Percentiles rank a stretch among this genome's conserved stretches.
phyloP scores from a whole-genome alignment of 805 yeast species.

The Candida glaebosa region DNA sequence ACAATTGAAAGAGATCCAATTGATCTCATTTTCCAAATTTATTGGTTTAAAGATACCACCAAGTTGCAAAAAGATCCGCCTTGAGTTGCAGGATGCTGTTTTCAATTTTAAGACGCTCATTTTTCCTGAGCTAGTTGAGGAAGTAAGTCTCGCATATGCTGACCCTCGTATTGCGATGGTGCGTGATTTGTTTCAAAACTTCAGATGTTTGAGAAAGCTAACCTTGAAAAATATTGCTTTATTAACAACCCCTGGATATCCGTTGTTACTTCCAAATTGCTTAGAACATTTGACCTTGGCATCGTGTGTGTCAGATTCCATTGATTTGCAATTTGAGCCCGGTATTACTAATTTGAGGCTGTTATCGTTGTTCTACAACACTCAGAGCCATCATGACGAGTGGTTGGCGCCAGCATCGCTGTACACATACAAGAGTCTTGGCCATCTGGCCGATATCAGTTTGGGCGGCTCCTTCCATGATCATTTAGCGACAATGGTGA shows the following conservation, averaged over 20 bases:
- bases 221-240: background rate
- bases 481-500: background rate
- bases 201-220: background rate
- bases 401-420: background rate
- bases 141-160: background rate
- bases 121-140: background rate
- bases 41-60: background rate
- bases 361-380: background rate
- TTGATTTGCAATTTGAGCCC: slow-evolving; percentile 1
- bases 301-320: background rate
- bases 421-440: slow-evolving; percentile 2
- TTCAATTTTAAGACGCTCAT: background rate
- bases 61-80: background rate
- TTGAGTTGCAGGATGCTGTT: background rate
- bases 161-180: background rate
- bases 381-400: background rate
- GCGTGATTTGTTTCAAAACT: background rate
- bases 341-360: background rate
- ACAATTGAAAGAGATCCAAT: slow-evolving; percentile 1
- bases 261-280: background rate
- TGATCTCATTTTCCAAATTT: background rate
- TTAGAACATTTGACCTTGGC: background rate
- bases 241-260: background rate
- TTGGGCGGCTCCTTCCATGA: background rate
- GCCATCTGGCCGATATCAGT: background rate